A percentile compares a stretch with the other conserved stretches of the same genome.
Evolutionary conservation across 495 filamentous ascomycete species (phyloP).

Genomic region (Bryoglossum gracile): DNA sequence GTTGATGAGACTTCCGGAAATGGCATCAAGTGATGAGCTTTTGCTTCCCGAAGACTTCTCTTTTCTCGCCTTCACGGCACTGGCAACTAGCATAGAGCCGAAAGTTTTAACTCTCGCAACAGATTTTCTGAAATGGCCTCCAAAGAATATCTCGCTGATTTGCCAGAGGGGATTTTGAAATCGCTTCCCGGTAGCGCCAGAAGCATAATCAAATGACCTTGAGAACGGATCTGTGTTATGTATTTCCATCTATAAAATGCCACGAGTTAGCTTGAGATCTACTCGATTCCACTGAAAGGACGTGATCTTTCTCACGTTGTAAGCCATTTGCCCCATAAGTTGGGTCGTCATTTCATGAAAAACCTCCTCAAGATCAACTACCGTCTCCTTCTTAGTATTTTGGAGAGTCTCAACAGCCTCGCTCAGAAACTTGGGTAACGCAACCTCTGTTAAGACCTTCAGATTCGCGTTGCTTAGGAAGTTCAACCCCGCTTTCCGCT

Average conservation of each 20-base stretch:
- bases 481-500: constrained; percentile 50
- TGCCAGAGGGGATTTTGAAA: constrained; percentile 57
- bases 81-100: constrained; percentile 43
- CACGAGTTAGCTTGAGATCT: neutral
- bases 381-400: constrained; percentile 11
- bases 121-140: constrained; percentile 36
- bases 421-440: constrained; percentile 42
- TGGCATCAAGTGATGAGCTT: constrained; percentile 29
- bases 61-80: constrained; percentile 32
- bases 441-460: constrained; percentile 46
- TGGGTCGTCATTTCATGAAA: constrained; percentile 54
- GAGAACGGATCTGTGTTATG: constrained; percentile 50
- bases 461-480: constrained; percentile 52
- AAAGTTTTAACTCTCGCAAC: constrained; percentile 41
- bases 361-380: constrained; percentile 45
- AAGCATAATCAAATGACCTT: constrained; percentile 49
- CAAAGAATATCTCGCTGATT: constrained; percentile 45
- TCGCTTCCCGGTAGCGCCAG: constrained; percentile 47
- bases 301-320: constrained; percentile 36
- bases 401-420: constrained; percentile 33
- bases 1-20: constrained; percentile 48
- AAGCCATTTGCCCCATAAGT: constrained; percentile 55
- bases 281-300: neutral
- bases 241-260: constrained; percentile 46
- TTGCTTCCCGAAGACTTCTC: constrained; percentile 5